Evolutionary conservation across 78 protist species (phyloP).

Genomic region (Dictyostelium firmibasis): DNA sequence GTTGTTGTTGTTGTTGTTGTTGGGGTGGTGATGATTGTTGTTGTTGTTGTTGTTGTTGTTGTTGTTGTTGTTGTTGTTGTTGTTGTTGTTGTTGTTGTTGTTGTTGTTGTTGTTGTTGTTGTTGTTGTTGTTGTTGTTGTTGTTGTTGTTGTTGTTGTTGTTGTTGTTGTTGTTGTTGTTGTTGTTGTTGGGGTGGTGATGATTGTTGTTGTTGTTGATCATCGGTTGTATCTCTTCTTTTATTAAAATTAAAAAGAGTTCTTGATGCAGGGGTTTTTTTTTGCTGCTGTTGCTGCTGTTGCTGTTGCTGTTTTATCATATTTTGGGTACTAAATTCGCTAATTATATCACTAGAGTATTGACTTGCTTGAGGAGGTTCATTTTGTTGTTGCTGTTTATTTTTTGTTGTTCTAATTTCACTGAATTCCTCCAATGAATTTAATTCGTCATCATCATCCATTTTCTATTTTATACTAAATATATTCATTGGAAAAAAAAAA

Average conservation of each 20-base stretch:
- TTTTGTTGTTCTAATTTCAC: neutral
- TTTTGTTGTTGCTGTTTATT: neutral
- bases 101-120: neutral
- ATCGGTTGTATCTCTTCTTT: neutral
- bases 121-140: neutral
- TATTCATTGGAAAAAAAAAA: neutral
- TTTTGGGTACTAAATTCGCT: neutral
- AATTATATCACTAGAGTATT: neutral
- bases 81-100: neutral
- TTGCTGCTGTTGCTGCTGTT: no score
- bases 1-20: no score
- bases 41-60: no score
- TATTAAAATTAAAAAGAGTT: neutral
- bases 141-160: neutral
- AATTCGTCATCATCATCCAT: conserved; percentile 7
- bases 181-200: no score
- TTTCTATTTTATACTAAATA: neutral
- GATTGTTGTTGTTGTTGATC: neutral
- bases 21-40: no score
- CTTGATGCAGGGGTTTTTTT: neutral
- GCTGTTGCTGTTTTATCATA: neutral
- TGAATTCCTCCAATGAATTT: neutral
- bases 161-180: conserved; percentile 40
- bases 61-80: conserved; percentile 27
- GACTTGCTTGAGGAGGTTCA: neutral